phyloP scores from a whole-genome alignment of 2,329 filamentous ascomycete genomes.

The Epichloe hybrida region DNA sequence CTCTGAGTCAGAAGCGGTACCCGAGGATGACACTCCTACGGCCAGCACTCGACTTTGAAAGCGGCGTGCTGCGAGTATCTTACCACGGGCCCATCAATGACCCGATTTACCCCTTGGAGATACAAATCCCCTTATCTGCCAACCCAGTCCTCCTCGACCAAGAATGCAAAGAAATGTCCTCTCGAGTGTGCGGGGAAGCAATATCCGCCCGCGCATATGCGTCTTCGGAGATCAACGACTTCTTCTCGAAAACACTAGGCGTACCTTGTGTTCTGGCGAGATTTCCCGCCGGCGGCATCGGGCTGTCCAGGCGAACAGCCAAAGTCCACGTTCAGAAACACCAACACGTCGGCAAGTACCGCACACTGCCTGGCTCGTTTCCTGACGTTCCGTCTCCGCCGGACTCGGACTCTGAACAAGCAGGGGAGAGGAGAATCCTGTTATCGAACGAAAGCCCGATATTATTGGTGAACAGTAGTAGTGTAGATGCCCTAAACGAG shows the following conservation, averaged over 20 bases:
- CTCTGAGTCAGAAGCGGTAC: conserved; percentile 78
- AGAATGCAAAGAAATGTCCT: conserved; percentile 29
- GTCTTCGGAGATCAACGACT: conserved; percentile 49
- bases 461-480: conserved; percentile 67
- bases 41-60: conserved; percentile 58
- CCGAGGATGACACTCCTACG: conserved; percentile 76
- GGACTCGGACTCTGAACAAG: conserved; percentile 40
- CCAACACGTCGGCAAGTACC: conserved; percentile 21
- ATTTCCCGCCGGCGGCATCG: conserved; percentile 52
- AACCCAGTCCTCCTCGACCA: conserved; percentile 45
- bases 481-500: conserved; percentile 64
- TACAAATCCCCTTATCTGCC: conserved; percentile 47
- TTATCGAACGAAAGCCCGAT: conserved; percentile 93
- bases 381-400: conserved; percentile 40
- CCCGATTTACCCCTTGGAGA: conserved; percentile 9
- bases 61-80: conserved; percentile 49
- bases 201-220: conserved; percentile 60
- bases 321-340: conserved; percentile 56
- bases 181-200: conserved; percentile 72
- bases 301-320: conserved; percentile 49
- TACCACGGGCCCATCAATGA: conserved; percentile 24
- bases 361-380: conserved; percentile 38
- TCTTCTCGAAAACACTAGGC: conserved; percentile 64
- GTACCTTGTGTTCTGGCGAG: conserved; percentile 74
- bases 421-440: conserved; percentile 43